Conservation (phyloP, 805 yeast genomes). For the Metschnikowia similis region DNA sequence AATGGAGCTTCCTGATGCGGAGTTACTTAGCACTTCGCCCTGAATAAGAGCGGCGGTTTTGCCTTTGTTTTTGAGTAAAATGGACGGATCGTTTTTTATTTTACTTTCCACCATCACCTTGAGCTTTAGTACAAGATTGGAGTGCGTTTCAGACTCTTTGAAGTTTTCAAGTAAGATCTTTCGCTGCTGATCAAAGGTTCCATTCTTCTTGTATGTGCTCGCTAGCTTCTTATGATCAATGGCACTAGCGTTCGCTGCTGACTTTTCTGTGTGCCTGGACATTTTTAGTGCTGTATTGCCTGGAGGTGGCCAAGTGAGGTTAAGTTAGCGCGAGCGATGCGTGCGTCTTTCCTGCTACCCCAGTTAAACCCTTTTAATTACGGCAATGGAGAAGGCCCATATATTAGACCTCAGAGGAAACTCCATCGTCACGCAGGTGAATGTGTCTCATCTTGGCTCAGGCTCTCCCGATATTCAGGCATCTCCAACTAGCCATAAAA, state of each 20-base stretch:
- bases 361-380: neutral
- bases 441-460: conserved; percentile 10
- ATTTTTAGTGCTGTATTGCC: neutral
- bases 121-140: conserved; percentile 37
- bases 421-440: neutral
- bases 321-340: neutral
- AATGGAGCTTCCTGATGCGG: conserved; percentile 19
- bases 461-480: conserved; percentile 6
- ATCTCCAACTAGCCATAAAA: conserved; percentile 2
- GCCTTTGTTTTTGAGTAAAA: conserved; percentile 46
- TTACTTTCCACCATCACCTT: conserved; percentile 43
- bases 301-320: neutral
- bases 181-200: conserved; percentile 46
- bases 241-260: neutral
- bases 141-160: conserved; percentile 35
- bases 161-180: conserved; percentile 41
- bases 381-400: conserved; percentile 2
- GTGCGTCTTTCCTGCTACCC: neutral
- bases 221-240: conserved; percentile 38
- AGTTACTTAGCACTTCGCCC: conserved; percentile 39
- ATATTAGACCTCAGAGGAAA: conserved; percentile 8
- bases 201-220: conserved; percentile 43
- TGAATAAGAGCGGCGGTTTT: conserved; percentile 50
- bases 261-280: neutral
- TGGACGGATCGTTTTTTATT: conserved; percentile 44